Conservation (phyloP, 805 yeast species). For the Debaryomyces hansenii region DNA sequence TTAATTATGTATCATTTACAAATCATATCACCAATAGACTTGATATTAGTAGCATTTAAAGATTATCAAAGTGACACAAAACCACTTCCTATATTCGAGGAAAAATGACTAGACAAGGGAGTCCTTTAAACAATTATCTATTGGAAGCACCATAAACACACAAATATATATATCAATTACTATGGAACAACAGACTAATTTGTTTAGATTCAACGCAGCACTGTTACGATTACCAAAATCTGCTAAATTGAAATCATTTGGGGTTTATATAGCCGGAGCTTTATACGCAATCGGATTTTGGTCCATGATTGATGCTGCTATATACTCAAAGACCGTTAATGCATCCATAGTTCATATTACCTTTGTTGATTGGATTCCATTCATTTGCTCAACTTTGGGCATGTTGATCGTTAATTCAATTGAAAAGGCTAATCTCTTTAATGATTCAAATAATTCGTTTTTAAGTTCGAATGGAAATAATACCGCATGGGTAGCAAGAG, state of each 20-base stretch:
- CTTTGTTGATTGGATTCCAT: conserved; percentile 95
- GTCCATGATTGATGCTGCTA: conserved; percentile 84
- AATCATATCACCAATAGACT: no score
- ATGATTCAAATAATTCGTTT: conserved; percentile 37
- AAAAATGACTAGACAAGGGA: no score
- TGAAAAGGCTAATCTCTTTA: conserved; percentile 62
- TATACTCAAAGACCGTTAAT: conserved; percentile 80
- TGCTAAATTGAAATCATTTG: conserved; percentile 64
- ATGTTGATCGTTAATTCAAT: conserved; percentile 79
- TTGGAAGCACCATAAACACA: no score
- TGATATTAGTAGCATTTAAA: no score
- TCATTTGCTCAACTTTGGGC: conserved; percentile 83
- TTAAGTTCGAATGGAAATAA: conserved; percentile 41
- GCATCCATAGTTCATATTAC: conserved; percentile 86
- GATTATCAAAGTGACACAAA: no score
- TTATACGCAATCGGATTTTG: conserved; percentile 86
- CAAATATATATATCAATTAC: background rate
- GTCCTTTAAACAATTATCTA: no score
- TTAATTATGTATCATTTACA: background rate
- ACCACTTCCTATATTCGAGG: no score
- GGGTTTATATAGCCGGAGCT: conserved; percentile 77
- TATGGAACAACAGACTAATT: conserved; percentile 48
- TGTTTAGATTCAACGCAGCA: conserved; percentile 60
- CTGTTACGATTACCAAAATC: conserved; percentile 67
- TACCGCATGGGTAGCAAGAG: conserved; percentile 92